phyloP scores from a whole-genome alignment of 2,329 filamentous ascomycete species.

The Phialemonium atrogriseum region DNA sequence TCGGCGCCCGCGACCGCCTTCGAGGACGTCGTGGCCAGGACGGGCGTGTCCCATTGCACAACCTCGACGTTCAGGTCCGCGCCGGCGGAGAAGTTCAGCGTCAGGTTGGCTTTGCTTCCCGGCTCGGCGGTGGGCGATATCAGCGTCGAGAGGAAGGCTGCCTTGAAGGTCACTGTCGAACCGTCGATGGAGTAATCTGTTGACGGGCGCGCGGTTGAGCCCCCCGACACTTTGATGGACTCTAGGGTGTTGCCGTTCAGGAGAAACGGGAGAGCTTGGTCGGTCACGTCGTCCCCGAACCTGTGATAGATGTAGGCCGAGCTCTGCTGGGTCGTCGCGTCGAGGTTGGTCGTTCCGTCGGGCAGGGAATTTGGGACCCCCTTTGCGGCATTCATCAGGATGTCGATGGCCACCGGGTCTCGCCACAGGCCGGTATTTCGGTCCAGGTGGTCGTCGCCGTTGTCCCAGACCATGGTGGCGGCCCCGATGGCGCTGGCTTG shows the following conservation, averaged over 20 bases:
- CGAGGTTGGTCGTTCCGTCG: slow-evolving; percentile 40
- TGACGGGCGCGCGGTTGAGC: slow-evolving; percentile 20
- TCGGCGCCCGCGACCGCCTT: slow-evolving; percentile 16
- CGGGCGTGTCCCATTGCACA: slow-evolving; percentile 43
- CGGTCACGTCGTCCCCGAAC: slow-evolving; percentile 31
- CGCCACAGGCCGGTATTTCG: slow-evolving; percentile 39
- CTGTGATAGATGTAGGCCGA: slow-evolving; percentile 49
- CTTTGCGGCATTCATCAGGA: slow-evolving; percentile 35
- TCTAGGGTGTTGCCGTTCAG: slow-evolving; percentile 46
- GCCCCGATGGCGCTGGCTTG: slow-evolving; percentile 40
- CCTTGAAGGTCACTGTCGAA: slow-evolving; percentile 36
- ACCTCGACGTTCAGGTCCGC: slow-evolving; percentile 36
- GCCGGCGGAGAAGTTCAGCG: slow-evolving; percentile 43
- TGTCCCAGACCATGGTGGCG: slow-evolving; percentile 49
- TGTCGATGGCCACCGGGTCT: slow-evolving; percentile 37
- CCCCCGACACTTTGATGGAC: slow-evolving; percentile 28
- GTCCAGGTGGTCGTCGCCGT: slow-evolving; percentile 46
- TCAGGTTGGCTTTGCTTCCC: slow-evolving; percentile 41
- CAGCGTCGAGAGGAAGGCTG: slow-evolving; percentile 35
- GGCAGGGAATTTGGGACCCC: slow-evolving; percentile 38
- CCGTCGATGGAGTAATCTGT: slow-evolving; percentile 39
- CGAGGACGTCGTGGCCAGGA: slow-evolving; percentile 13
- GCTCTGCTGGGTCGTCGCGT: slow-evolving; percentile 34
- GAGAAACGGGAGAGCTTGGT: slow-evolving; percentile 36
- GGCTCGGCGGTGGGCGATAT: slow-evolving; percentile 29